phyloP scores from a whole-genome alignment of 179 eudicot genomes.

The Vitellaria paradoxa region DNA sequence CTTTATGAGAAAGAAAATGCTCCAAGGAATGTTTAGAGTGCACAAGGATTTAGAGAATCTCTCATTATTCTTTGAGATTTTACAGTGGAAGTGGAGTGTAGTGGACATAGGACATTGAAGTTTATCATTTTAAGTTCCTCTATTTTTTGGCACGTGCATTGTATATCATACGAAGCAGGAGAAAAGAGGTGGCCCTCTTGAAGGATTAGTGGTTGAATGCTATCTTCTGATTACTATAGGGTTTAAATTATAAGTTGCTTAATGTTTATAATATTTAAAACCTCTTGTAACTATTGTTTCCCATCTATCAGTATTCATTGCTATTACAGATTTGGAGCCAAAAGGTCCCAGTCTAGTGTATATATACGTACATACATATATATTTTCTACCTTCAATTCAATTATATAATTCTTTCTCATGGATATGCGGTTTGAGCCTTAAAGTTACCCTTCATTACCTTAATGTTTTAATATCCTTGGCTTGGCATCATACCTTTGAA shows the following conservation, averaged over 20 bases:
- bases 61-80: neutral
- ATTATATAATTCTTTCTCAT: neutral
- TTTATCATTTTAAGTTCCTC: neutral
- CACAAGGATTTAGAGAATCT: neutral
- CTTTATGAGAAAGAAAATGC: neutral
- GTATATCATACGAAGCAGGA: neutral
- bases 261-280: neutral
- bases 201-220: neutral
- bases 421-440: neutral
- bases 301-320: neutral
- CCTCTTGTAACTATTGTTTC: neutral
- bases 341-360: neutral
- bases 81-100: neutral
- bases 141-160: neutral
- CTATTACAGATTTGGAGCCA: neutral
- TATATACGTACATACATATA: neutral
- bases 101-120: neutral
- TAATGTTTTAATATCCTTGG: neutral
- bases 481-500: neutral
- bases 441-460: neutral
- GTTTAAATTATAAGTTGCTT: neutral
- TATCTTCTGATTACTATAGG: neutral
- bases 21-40: neutral
- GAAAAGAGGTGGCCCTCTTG: neutral
- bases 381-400: neutral